Evolutionary conservation across 768 basidiomycete genomes (phyloP), one percentile per base, ranked within the genome.

Genomic region (Hericium rajendrae): DNA sequence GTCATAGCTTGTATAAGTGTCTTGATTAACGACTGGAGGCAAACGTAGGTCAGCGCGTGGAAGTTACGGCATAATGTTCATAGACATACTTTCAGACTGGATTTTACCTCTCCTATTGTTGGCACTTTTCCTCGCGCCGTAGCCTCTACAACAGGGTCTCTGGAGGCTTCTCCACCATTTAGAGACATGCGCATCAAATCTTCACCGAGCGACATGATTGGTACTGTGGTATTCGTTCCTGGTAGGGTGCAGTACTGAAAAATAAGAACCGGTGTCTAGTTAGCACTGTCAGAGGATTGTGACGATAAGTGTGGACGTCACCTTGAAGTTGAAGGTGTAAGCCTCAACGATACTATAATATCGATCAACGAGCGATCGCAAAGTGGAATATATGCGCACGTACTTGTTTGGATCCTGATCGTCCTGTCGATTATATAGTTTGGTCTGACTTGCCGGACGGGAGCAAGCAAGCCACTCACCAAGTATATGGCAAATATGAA

Each of bases 401-500:
- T 72, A 87, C 88, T 94, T 92, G 64, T 80, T 88, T 0, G 92
- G 92, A 69, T 94, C 87, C 60, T 88, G 82, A 57, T 75, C 83
- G 65, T 94, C 91, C 91, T 93, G 60, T 43, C 28, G 53, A 54
- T 41, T 62, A 38, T 37, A 51, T 58, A 38, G 57, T 62, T n/a
- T 58, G 61, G 26, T 40, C 38, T 37, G 5, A 51, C n/a, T 37
- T 24, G 37, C 13, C 16, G 13, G 51, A 16, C 12, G 37, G 12
- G 39, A 39, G 56, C 18, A 48, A 58, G 46, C 40, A 20, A n/a
- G 12, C 10, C 9, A 70, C 80, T 58, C 56, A 92, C 92, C 58
- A 93, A 71, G 66, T 91, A 93, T 53, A 93, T 80, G 6, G 85
- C 91, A 62, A 93, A 90, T 54, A 92, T 85, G 68, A 91, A 91